Percentiles rank a stretch among this genome's conserved stretches.
Evolutionary conservation across 768 basidiomycete species (phyloP).

Genomic region (Fomitopsis pulvina): DNA sequence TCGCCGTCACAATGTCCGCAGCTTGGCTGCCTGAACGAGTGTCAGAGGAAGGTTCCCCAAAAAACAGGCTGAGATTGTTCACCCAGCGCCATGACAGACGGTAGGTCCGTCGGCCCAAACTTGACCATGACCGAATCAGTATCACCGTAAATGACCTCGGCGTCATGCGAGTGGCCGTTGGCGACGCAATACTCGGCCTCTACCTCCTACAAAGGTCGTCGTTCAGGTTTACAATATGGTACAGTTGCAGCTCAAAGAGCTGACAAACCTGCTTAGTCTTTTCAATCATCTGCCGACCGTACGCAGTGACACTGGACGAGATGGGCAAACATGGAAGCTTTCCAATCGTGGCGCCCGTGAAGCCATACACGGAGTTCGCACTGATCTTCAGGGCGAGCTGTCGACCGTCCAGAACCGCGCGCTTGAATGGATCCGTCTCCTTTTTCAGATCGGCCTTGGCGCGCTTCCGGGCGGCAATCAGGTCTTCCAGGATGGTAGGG

Average conservation of each 20-base stretch:
- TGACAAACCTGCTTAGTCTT: constrained; percentile 75
- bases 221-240: not conserved
- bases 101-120: constrained; percentile 86
- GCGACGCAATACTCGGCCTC: constrained; percentile 80
- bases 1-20: constrained; percentile 81
- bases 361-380: constrained; percentile 98
- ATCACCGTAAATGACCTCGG: constrained; percentile 96
- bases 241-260: too few species aligned
- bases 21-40: constrained; percentile 72
- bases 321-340: constrained; percentile 95
- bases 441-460: constrained; percentile 95
- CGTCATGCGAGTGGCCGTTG: constrained; percentile 82
- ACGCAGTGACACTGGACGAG: constrained; percentile 91
- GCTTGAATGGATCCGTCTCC: constrained; percentile 94
- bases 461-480: constrained; percentile 88
- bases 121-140: constrained; percentile 99
- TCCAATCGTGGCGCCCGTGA: constrained; percentile 96
- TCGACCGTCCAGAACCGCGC: constrained; percentile 94
- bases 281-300: constrained; percentile 99
- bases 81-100: constrained; percentile 88
- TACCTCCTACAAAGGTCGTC: constrained; percentile 68
- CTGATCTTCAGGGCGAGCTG: constrained; percentile 97
- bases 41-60: not conserved
- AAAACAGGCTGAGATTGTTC: constrained; percentile 6
- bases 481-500: constrained; percentile 88